Evolutionary conservation across 2,329 filamentous ascomycete species (phyloP).

Genomic region (Sporothrix luriei): DNA sequence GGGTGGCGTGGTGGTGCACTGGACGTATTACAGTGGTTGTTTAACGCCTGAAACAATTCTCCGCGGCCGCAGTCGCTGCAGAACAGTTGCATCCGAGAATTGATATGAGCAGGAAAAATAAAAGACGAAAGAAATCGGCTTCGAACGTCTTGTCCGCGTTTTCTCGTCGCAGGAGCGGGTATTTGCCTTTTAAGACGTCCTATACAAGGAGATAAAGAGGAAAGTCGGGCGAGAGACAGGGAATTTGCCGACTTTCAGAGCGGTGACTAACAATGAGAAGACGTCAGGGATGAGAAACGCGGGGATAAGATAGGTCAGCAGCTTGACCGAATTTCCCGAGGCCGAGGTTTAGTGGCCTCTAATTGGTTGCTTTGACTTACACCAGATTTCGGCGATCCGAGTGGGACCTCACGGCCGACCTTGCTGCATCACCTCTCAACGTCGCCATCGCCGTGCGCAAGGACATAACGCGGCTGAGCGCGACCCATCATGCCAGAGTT

Average conservation of each 20-base stretch:
- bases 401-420: slow-evolving; percentile 6
- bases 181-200: slow-evolving; percentile 9
- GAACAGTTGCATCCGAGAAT: neutral
- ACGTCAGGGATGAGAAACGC: neutral
- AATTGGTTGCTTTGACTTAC: neutral
- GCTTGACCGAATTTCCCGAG: slow-evolving; percentile 7
- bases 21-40: neutral
- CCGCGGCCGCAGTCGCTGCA: neutral
- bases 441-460: slow-evolving; percentile 3
- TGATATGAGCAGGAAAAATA: neutral
- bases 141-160: neutral
- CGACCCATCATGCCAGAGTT: neutral
- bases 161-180: neutral
- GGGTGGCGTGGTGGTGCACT: neutral
- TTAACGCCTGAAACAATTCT: neutral
- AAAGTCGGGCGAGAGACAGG: neutral
- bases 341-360: neutral
- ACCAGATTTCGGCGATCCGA: neutral
- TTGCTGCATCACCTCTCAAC: neutral
- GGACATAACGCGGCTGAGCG: slow-evolving; percentile 1
- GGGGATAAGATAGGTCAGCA: slow-evolving; percentile 15
- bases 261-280: too few species aligned
- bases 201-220: neutral
- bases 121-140: slow-evolving; percentile 3
- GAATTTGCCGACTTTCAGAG: slow-evolving; percentile 24